Evolutionary conservation across 148 eudicot genomes (phyloP), one percentile per base, ranked within the genome.

Genomic region (Fagopyrum esculentum): DNA sequence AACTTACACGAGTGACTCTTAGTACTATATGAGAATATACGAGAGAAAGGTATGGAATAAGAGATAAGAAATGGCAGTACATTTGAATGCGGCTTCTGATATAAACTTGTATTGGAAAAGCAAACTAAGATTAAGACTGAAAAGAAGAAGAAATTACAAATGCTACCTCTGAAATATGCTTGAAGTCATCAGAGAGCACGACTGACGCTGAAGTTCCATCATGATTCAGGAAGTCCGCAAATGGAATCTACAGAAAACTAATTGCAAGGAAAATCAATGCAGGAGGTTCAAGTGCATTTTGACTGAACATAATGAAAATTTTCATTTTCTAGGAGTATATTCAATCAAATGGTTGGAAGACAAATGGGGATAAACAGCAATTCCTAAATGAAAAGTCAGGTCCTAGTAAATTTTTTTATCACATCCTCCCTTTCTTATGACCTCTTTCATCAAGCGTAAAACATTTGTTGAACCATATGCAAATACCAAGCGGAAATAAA

Each of bases 171-270:
- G 96, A 90, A 61, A 82, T 47, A 76, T 82, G 77, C 71, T 78
- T 79, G 75, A 69, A 73, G 81, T 87, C 92, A 81, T 90, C 91
- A 73, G 82, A 84, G 75, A 90, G 74, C 74, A 89, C 85, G 80
- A 77, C 52, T 15, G 91, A 51, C 35, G 84, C 85, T 15, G 89
- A 84, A 70, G 29, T 71, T 45, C 88, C 84, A 80, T 89, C 90
- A 81, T 93, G 98, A 83, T 90, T 93, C 48, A 89, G 75, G 76
- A 90, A 93, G 81, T 93, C 98, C 78, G 96, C 96, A 82, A 93
- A 93, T 60, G 96, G 98, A 82, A 93, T 90, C 91, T 91, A 79
- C 68, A 76, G 69, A 77, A 57, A 40, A 66, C 71, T 66, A 40
- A 66, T 40, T 66, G 71, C 71, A 40, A 57, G 2, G 46, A 66